phyloP scores from a whole-genome alignment of 495 filamentous ascomycete genomes.

The Aspergillus heteromorphus region DNA sequence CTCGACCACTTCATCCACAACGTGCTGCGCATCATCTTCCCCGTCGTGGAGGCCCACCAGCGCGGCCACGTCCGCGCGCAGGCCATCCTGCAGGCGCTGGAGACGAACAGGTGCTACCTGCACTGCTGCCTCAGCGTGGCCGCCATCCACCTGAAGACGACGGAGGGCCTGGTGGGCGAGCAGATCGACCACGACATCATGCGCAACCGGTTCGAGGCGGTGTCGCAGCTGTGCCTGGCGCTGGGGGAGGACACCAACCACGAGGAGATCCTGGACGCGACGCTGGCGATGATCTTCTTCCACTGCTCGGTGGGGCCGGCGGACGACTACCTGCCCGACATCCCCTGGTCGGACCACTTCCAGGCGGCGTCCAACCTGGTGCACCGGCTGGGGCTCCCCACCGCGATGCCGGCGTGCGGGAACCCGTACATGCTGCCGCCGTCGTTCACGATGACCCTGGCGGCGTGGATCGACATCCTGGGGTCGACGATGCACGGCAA shows the following conservation, averaged over 20 bases:
- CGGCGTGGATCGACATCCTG: constrained; percentile 95
- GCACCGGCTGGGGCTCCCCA: constrained; percentile 74
- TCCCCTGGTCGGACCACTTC: constrained; percentile 96
- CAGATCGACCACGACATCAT: constrained; percentile 89
- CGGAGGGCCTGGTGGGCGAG: constrained; percentile 58
- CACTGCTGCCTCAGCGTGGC: constrained; percentile 95
- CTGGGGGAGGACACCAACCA: constrained; percentile 75
- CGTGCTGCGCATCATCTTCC: constrained; percentile 84
- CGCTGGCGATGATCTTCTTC: constrained; percentile 96
- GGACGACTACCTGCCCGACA: constrained; percentile 84
- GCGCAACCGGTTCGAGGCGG: constrained; percentile 84
- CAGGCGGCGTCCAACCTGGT: constrained; percentile 81
- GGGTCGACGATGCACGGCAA: constrained; percentile 87
- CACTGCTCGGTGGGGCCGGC: constrained; percentile 85
- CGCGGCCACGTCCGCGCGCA: constrained; percentile 70
- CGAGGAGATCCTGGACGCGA: constrained; percentile 84
- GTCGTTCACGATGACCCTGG: constrained; percentile 93
- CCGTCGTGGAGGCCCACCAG: constrained; percentile 83
- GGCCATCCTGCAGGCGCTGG: constrained; percentile 76
- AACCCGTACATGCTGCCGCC: constrained; percentile 59
- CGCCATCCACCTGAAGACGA: constrained; percentile 89
- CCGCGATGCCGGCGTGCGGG: constrained; percentile 50
- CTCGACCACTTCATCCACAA: constrained; percentile 89
- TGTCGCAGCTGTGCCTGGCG: constrained; percentile 80
- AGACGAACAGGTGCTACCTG: constrained; percentile 86